Evolutionary conservation across 2,329 filamentous ascomycete genomes (phyloP).

Genomic region (Pestalotiopsis fici): DNA sequence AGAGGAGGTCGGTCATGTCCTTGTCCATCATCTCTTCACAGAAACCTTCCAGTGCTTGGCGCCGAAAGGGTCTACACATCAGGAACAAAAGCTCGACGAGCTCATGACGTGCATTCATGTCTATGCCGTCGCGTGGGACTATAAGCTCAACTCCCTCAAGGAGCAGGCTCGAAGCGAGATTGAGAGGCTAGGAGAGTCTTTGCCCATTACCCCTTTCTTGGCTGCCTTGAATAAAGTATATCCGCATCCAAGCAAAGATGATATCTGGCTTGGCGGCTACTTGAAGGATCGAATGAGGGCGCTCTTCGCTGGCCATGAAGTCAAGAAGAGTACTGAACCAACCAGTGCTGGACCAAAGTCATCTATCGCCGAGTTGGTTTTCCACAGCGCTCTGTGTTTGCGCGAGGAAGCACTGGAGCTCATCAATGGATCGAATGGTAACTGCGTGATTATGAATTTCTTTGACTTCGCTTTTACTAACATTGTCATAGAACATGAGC

Average conservation of each 20-base stretch:
- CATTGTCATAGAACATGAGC: no score
- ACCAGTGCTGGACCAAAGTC: neutral
- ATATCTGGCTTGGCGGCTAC: slow-evolving; percentile 18
- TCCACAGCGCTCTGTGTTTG: neutral
- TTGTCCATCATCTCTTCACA: slow-evolving; percentile 24
- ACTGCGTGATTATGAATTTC: no score
- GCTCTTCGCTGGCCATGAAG: neutral
- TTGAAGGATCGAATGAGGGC: slow-evolving; percentile 8
- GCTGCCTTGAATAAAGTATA: slow-evolving; percentile 10
- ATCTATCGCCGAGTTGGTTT: neutral
- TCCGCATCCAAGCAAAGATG: slow-evolving; percentile 5
- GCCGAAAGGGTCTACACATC: slow-evolving; percentile 13
- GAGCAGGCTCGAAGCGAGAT: slow-evolving; percentile 20
- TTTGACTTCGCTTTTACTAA: no score
- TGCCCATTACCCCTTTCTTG: neutral
- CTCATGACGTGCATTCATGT: slow-evolving; percentile 18
- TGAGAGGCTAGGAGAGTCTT: slow-evolving; percentile 12
- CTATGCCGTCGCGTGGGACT: slow-evolving; percentile 18
- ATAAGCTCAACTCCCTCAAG: slow-evolving; percentile 16
- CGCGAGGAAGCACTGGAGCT: neutral
- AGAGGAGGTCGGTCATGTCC: slow-evolving; percentile 17
- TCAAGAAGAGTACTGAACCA: neutral
- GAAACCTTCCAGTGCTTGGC: slow-evolving; percentile 22
- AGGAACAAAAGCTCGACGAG: slow-evolving; percentile 16
- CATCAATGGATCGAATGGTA: neutral